Base-by-base conservation (phyloP, 495 filamentous ascomycete genomes). In the Lepraria neglecta region DNA sequence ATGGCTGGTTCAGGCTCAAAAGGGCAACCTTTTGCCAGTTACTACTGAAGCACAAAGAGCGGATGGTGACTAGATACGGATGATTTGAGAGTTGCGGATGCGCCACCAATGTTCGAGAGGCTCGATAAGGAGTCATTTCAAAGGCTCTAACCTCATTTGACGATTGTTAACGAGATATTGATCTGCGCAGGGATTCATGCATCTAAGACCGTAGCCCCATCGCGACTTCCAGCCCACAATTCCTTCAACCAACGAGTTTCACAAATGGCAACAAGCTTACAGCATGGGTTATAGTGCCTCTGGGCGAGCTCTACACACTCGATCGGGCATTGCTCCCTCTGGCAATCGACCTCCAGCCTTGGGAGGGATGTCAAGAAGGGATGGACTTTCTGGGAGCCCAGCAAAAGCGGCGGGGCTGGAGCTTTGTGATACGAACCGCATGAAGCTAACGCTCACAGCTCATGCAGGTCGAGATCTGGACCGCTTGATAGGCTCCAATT, bases 101-200 rank as follows among this genome's bases (percentile, higher is more conserved):
- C 24, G 24, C 24, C 24, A 24, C 24, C 24, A 24, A 24, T 2
- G 24, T 2, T 24, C n/a, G n/a, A n/a, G n/a, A n/a, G n/a, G n/a
- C n/a, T n/a, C n/a, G n/a, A n/a, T 11, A 9, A 53, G n/a, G 12
- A 19, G n/a, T 53, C 19, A 9, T 12, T 19, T 31, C 6, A 11
- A 24, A 19, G 21, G 19, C 35, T 42, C 54, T 57, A 57, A 44
- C 38, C 27, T 6, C 27, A 43, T 57, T 38, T 17, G 54, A 35
- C 35, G 35, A 45, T 43, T 27, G 27, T 57, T 43, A 35, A 57
- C 54, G 54, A 57, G 38, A 28, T 57, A n/a, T 43, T 43, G 54
- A 57, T 57, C 35, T 12, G 54, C 35, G 35, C 54, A 57, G 53
- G 53, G 53, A 56, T 56, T 12, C 33, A 30, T 43, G 33, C 31